Conservation (phyloP, 352 stramenopile species). For the Globisporangium rhizosaccharum region DNA sequence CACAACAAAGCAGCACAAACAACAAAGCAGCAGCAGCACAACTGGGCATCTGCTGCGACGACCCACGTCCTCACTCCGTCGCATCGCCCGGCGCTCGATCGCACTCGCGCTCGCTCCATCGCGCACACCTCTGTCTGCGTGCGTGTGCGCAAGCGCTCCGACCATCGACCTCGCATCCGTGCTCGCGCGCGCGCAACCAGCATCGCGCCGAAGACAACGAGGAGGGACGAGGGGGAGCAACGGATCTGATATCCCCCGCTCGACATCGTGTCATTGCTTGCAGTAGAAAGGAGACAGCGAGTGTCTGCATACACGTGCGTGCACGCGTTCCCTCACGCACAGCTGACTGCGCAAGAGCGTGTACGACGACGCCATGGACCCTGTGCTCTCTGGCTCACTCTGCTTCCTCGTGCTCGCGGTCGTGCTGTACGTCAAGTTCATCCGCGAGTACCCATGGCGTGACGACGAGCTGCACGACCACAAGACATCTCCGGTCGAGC, state of each 20-base stretch:
- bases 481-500: conserved; percentile 62
- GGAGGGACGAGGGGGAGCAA: too few species aligned
- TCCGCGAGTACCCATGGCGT: conserved; percentile 61
- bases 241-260: too few species aligned
- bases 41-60: background rate
- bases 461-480: conserved; percentile 51
- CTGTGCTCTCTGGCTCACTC: conserved; percentile 80
- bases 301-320: too few species aligned
- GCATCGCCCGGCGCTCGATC: background rate
- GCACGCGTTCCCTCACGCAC: too few species aligned
- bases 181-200: too few species aligned
- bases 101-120: too few species aligned
- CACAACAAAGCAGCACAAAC: background rate
- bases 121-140: background rate
- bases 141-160: background rate
- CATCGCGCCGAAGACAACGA: background rate
- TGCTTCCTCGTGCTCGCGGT: conserved; percentile 85
- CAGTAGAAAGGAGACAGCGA: too few species aligned
- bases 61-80: background rate
- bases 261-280: too few species aligned
- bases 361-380: conserved; percentile 43
- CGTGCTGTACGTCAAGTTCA: conserved; percentile 88
- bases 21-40: too few species aligned
- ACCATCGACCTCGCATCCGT: background rate
- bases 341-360: too few species aligned